Evolutionary conservation across 345 rosid species (phyloP).

Genomic region (Laguncularia racemosa): DNA sequence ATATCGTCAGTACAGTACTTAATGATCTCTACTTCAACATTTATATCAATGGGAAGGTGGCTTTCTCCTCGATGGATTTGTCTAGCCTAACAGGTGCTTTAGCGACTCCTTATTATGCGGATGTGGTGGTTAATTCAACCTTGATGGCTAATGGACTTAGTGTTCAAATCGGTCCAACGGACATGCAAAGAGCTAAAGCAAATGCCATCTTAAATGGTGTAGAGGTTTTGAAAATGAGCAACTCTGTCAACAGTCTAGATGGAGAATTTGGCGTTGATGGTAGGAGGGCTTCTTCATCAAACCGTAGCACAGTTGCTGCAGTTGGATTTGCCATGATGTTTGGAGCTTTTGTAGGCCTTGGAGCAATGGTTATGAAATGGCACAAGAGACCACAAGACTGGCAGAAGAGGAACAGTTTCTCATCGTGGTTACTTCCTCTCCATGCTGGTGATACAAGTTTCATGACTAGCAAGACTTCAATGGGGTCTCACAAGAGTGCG

Average conservation of each 20-base stretch:
- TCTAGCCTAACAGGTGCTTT: conserved; percentile 8
- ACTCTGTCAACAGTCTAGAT: conserved; percentile 17
- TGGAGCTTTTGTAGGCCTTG: conserved; percentile 17
- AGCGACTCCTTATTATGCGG: conserved; percentile 13
- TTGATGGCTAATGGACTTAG: conserved; percentile 5
- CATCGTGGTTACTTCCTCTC: conserved; percentile 19
- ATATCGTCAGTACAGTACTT: conserved; percentile 12
- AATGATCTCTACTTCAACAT: conserved; percentile 22
- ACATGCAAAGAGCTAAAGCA: conserved; percentile 1
- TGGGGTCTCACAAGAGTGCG: conserved; percentile 17
- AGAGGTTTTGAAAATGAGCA: conserved; percentile 16
- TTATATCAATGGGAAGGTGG: conserved; percentile 12
- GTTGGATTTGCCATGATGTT: conserved; percentile 21
- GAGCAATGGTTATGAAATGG: conserved; percentile 18
- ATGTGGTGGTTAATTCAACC: conserved; percentile 15
- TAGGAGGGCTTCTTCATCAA: neutral
- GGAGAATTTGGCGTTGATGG: conserved; percentile 16
- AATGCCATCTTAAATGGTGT: conserved; percentile 16
- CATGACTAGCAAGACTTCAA: conserved; percentile 13
- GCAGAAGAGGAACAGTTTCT: conserved; percentile 17
- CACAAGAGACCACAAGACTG: conserved; percentile 21
- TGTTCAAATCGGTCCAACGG: conserved; percentile 15
- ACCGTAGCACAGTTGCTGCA: conserved; percentile 6
- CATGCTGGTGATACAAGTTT: conserved; percentile 14
- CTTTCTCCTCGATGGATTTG: conserved; percentile 13